phyloP scores from a whole-genome alignment of 2,329 filamentous ascomycete genomes.

The Botrytis fabae region DNA sequence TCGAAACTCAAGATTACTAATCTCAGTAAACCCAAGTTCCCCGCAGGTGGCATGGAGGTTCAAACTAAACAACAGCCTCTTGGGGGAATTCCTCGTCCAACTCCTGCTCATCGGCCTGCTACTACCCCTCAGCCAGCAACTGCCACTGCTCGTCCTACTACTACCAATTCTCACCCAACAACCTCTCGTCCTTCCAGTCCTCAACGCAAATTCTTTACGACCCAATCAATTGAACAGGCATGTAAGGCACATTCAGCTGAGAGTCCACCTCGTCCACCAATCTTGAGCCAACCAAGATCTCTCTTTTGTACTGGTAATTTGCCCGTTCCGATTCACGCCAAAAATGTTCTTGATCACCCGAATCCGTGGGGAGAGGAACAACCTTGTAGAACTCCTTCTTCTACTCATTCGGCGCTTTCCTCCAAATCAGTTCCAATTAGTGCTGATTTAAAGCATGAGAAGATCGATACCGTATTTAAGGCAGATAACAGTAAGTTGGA shows the following conservation, averaged over 20 bases:
- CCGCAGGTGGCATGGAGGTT: neutral
- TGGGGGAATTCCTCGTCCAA: neutral
- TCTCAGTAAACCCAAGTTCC: neutral
- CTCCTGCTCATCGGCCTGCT: neutral
- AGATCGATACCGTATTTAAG: neutral
- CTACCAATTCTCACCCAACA: too few relatives aligned
- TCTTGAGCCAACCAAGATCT: slow-evolving; percentile 8
- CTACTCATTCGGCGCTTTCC: neutral
- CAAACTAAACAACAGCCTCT: neutral
- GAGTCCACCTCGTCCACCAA: neutral
- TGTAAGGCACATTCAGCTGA: neutral
- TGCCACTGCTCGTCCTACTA: neutral
- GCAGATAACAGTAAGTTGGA: neutral
- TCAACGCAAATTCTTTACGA: neutral
- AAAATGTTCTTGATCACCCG: slow-evolving; percentile 1
- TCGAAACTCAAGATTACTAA: slow-evolving; percentile 4
- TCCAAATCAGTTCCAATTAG: neutral
- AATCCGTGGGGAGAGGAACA: slow-evolving; percentile 3
- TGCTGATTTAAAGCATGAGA: neutral
- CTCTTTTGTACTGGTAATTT: slow-evolving; percentile 2
- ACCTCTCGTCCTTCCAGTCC: neutral
- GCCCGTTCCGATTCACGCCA: slow-evolving; percentile 1
- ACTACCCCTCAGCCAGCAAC: neutral
- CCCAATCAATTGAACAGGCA: neutral
- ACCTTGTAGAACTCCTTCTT: neutral